Percentiles rank a stretch among this genome's conserved stretches.
These are phyloP conservation scores for Draba incana DNA, from an alignment of 345 rosid species.

Conservation along the genomic window DNA sequence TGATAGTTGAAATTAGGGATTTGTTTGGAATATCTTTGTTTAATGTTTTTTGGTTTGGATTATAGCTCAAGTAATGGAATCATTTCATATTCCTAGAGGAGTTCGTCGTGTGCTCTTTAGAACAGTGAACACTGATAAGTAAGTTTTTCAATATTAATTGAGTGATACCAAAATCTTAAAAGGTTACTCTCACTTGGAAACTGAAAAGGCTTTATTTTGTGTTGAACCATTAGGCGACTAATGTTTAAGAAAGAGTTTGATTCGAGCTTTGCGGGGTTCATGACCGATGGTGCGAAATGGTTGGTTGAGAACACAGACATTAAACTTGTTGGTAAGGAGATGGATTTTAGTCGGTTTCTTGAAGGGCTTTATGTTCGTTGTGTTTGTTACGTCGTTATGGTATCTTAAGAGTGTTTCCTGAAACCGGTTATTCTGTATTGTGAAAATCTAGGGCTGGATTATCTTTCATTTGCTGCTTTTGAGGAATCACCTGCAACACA, in stretches of 20 bases:
- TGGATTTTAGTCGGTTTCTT: not conserved
- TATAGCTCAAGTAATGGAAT: slow-evolving; percentile 81
- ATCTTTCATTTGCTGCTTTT: slow-evolving; percentile 74
- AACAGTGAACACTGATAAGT: slow-evolving; percentile 88
- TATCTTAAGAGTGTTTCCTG: not conserved
- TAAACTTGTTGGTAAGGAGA: slow-evolving; percentile 70
- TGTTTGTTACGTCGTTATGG: not conserved
- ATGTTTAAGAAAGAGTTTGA: slow-evolving; percentile 79
- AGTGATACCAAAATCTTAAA: not conserved
- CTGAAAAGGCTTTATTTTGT: too few relatives aligned
- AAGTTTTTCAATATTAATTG: slow-evolving; percentile 14
- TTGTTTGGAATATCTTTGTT: not conserved
- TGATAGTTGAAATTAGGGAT: not conserved
- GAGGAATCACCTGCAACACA: slow-evolving; percentile 48
- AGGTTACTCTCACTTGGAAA: too few relatives aligned
- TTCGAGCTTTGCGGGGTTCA: slow-evolving; percentile 82
- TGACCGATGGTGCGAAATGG: slow-evolving; percentile 89
- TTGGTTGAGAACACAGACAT: slow-evolving; percentile 87
- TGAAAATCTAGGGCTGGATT: slow-evolving; percentile 66
- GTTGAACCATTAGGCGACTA: slow-evolving; percentile 78
- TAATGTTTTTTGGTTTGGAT: not conserved
- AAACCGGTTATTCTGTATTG: not conserved
- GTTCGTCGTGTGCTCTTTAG: slow-evolving; percentile 84
- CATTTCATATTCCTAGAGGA: slow-evolving; percentile 77
- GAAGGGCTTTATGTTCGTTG: not conserved